Percentiles rank a stretch among this genome's conserved stretches.
Conservation (phyloP, 1,139 yeast species). For the Hyphopichia buzzinii region DNA sequence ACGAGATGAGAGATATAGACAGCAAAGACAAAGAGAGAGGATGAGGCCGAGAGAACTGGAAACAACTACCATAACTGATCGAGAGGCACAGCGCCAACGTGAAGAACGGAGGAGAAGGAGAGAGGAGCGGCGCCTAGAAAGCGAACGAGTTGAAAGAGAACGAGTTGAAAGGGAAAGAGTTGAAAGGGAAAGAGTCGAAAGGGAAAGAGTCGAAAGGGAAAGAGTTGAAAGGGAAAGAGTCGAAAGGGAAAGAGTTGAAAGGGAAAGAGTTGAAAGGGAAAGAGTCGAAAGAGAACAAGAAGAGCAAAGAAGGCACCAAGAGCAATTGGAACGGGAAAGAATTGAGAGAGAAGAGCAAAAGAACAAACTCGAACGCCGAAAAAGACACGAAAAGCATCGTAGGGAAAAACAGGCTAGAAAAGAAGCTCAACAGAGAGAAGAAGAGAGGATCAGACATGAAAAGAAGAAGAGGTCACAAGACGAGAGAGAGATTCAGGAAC, state of each 20-base stretch:
- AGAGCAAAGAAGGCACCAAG: neutral
- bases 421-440: no score
- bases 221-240: conserved; percentile 1
- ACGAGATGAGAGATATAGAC: neutral
- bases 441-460: conserved; percentile 1
- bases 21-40: neutral
- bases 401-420: no score
- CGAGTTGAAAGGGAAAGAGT: neutral
- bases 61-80: no score
- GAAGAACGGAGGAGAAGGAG: conserved; percentile 2
- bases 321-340: neutral
- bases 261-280: neutral
- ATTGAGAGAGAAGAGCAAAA: neutral
- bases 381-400: no score
- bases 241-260: conserved; percentile 1
- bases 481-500: neutral
- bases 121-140: neutral
- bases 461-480: neutral
- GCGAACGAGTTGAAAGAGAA: neutral
- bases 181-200: neutral
- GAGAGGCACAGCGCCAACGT: neutral
- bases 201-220: conserved; percentile 1
- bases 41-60: neutral
- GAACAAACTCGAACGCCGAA: neutral
- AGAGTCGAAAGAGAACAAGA: neutral